Evolutionary conservation across 1,139 yeast species (phyloP), one percentile per base, ranked within the genome.

Genomic region (Hyphopichia pseudoburtonii): DNA sequence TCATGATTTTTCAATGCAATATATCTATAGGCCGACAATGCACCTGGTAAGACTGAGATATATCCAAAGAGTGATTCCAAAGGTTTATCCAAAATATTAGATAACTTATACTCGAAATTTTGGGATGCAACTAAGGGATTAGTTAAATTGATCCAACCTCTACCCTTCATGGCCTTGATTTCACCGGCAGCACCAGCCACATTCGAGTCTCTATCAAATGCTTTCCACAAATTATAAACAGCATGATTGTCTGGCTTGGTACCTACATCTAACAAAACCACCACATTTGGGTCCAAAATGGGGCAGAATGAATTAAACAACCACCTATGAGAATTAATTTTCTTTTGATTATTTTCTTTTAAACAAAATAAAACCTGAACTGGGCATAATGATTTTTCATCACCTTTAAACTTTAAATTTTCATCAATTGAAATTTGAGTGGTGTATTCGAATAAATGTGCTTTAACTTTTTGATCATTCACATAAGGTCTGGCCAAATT

Each of bases 121-220:
- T 92, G 98, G 0, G 97, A 88, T 0, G 97, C 97, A 28, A 92
- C 96, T 34, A 92, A 67, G 3, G 98, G 98, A 56, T 90, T 92
- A 22, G 87, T 62, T 46, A 92, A 67, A 45, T 88, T 86, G 18
- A 68, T 56, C 76, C 96, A 87, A 14, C 82, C 85, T 54, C 80
- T 85, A 31, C 97, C 97, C 51, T 86, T 87, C 86, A 90, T 85
- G 1, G 97, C 89, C 45, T 85, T 86, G 54, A 92, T 89, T 61
- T 92, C 97, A 43, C 98, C 98, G 14, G 97, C 96, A 1, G 96
- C 97, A 47, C 97, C 98, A 1, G 96, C 98, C 39, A 90, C 96
- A 52, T 90, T 89, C 1, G 97, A 88, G 58, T 92, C 97, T 51
- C 83, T 77, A 58, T 92, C 97, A 58, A 92, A 92, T 0, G 96